Evolutionary conservation across 495 filamentous ascomycete species (phyloP).

Genomic region (Cudoniella acicularis): DNA sequence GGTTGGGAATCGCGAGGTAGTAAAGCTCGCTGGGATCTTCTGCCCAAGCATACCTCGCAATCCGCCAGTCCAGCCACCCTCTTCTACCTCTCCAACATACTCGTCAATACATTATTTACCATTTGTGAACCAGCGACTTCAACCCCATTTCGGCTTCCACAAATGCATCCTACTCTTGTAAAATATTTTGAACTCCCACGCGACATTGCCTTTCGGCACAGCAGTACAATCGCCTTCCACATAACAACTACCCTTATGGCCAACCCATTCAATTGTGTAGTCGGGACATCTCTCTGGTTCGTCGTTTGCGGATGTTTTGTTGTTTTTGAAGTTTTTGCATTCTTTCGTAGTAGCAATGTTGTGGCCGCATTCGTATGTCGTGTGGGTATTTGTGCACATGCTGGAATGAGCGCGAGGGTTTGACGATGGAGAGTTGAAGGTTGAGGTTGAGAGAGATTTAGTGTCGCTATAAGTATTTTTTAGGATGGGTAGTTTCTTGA

Average conservation of each 20-base stretch:
- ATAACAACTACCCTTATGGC: neutral
- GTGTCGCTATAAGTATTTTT: neutral
- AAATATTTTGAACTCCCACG: neutral
- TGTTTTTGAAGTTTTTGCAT: neutral
- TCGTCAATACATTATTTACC: neutral
- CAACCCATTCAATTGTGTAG: neutral
- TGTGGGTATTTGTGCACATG: neutral
- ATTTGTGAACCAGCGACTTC: neutral
- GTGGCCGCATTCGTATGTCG: neutral
- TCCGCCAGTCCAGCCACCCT: neutral
- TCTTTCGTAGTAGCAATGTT: neutral
- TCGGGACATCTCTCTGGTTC: neutral
- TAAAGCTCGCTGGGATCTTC: no score
- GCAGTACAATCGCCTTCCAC: neutral
- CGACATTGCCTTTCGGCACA: neutral
- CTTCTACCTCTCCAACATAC: neutral
- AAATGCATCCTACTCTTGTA: neutral
- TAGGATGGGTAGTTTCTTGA: no score
- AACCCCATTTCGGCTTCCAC: neutral
- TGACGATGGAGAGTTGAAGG: neutral
- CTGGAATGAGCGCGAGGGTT: neutral
- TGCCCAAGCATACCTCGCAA: no score
- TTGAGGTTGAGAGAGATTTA: neutral
- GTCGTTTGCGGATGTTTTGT: neutral
- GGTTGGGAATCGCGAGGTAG: no score